Base-by-base conservation (phyloP, 176 grass and related monocot species). In the Paspalum notatum region DNA sequence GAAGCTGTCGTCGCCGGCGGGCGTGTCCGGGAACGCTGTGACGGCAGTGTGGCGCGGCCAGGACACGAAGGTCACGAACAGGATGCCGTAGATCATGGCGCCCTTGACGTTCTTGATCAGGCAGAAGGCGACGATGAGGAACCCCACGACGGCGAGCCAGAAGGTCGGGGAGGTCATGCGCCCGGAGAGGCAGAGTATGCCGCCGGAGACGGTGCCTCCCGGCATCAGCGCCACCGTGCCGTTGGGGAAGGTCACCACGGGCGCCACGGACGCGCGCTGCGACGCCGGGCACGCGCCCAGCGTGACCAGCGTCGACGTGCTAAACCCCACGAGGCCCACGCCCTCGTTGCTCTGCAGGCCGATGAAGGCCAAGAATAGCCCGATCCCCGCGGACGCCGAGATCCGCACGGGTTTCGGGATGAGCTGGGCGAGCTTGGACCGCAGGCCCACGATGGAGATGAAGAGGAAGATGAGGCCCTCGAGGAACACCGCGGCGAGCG, bases 51-150 rank as follows among this genome's bases (percentile, higher is more conserved):
- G 18, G 49, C 87, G 93, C 73, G 88, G 86, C 93, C 93, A 95
- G 1, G 93, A 95, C 38, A 95, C 47, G 42, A 89, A 89, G 0
- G 93, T 95, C 17, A 95, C 93, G 80, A 95, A 90, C 37, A 95
- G 84, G 75, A 95, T 90, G 38, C 93, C 93, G 25, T 90, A 92
- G 72, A 95, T 92, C 87, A 95, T 92, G 57, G 90, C 93, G 26
- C 93, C 93, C 70, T 88, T 90, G 45, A 95, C 63, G 7, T 67
- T 60, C 82, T 92, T 95, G 47, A 92, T 86, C 11, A 95, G 88
- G 83, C 93, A 95, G 83, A 92, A 86, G 8, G 93, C 84, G 47
- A 95, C 92, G 87, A 95, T 83, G 5, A 95, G 74, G 80, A 95
- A 90, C 1, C 90, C 90, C 5, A 92, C 82, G 16, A 90, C 80